Evolutionary conservation across 306 rosid species (phyloP).

Genomic region (Oxytropis ochrocephala): DNA sequence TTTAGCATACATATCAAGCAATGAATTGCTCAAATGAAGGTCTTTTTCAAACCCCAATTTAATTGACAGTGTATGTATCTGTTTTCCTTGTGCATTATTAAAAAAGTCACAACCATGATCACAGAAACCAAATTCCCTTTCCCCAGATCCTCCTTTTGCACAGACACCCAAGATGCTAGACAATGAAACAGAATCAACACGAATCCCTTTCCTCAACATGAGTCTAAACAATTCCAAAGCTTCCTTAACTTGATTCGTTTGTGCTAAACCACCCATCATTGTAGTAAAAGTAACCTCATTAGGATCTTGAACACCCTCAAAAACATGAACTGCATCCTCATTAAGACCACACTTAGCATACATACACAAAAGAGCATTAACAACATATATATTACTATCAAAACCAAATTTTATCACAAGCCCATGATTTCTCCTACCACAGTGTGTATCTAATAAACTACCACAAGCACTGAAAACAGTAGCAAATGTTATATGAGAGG

Average conservation of each 20-base stretch:
- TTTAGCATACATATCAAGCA: slow-evolving; percentile 76
- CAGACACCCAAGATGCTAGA: slow-evolving; percentile 55
- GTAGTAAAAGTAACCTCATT: slow-evolving; percentile 77
- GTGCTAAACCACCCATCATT: slow-evolving; percentile 56
- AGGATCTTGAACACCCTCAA: slow-evolving; percentile 46
- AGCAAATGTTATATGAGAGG: slow-evolving; percentile 58
- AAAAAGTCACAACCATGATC: slow-evolving; percentile 1
- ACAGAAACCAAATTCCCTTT: slow-evolving; percentile 27
- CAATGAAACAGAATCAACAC: slow-evolving; percentile 59
- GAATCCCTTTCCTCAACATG: slow-evolving; percentile 53
- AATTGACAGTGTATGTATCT: slow-evolving; percentile 45
- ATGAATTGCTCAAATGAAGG: slow-evolving; percentile 60
- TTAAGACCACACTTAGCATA: slow-evolving; percentile 51
- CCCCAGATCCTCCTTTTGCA: slow-evolving; percentile 40
- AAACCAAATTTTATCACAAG: slow-evolving; percentile 52
- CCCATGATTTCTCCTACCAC: slow-evolving; percentile 59
- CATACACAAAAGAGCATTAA: slow-evolving; percentile 54
- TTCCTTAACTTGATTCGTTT: slow-evolving; percentile 36
- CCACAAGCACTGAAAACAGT: slow-evolving; percentile 61
- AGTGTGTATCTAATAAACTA: slow-evolving; percentile 31
- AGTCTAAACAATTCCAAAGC: slow-evolving; percentile 47
- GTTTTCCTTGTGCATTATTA: slow-evolving; percentile 36
- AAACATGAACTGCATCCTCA: slow-evolving; percentile 48
- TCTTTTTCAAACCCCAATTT: slow-evolving; percentile 61
- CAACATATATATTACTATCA: slow-evolving; percentile 45